Evolutionary conservation across 2,329 filamentous ascomycete genomes (phyloP), one percentile per base, ranked within the genome.

Genomic region (Microdochium paspali): DNA sequence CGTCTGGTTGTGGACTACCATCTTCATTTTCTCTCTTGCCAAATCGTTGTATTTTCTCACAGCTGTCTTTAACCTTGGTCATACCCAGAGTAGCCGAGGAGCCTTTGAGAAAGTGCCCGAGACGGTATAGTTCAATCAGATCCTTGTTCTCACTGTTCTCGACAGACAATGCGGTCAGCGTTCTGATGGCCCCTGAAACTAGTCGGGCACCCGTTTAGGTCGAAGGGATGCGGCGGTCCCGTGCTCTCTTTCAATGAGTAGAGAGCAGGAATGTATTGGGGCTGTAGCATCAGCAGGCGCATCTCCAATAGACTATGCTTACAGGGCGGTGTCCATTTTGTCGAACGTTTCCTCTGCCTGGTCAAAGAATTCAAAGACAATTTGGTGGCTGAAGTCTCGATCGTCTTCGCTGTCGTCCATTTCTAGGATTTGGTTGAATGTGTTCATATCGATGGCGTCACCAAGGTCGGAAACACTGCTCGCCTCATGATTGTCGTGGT

Each of bases 81-180:
- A 97, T 79, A 43, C 93, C 93, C 47, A 98, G 78, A 3, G 93
- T 96, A 32, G 93, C 91, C 9, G 91, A 96, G 6, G 91, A 97
- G 50, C 93, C 93, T 70, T 98, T 98, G 56, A 98, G 77, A 71
- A 95, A 98, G 69, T 98, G 93, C 39, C 93, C 93, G 26, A 95
- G 82, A 46, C 79, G 76, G 28, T 89, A 95, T 31, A 97, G 80
- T 54, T 82, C 72, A n/a, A 70, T 66, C 49, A 97, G 80, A 50
- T 95, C 74, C 59, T 79, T 75, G 2, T 76, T 65, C 54, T 80
- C 66, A 54, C 90, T 95, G 61, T 50, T 35, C n/a, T 39, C 26
- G n/a, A 26, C 39, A 40, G 35, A n/a, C 6, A 21, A 20, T 40
- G 3, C 23, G 6, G 43, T 53, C 47, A 53, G 51, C 60, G 53